Conservation (phyloP, 495 filamentous ascomycete species). For the Penicillium tannophilum region DNA sequence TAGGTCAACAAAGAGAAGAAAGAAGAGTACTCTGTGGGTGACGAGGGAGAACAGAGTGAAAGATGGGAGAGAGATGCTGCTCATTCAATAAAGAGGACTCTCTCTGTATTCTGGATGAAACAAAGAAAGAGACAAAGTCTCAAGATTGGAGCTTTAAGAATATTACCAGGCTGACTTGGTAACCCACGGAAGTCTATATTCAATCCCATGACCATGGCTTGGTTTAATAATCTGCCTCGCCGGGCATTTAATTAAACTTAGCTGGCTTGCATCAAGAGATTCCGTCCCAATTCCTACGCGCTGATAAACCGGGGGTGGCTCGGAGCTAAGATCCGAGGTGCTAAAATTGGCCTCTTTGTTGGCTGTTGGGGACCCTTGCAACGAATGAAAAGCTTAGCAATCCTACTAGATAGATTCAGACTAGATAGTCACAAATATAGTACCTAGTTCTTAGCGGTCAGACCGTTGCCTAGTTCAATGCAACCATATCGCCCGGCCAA, state of each 20-base stretch:
- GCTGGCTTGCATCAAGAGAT: constrained; percentile 5
- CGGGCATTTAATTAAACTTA: constrained; percentile 7
- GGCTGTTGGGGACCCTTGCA: constrained; percentile 1
- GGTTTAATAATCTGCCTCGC: not conserved
- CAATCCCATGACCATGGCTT: not conserved
- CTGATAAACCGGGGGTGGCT: not conserved
- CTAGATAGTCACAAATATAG: not conserved
- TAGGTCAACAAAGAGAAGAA: not conserved
- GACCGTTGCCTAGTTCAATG: not conserved
- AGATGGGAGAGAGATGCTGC: not conserved
- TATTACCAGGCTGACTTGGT: constrained; percentile 1
- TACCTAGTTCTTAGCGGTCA: not conserved
- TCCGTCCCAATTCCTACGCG: constrained; percentile 1
- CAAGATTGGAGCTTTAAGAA: not conserved
- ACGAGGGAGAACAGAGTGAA: not conserved
- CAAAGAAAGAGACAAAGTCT: constrained; percentile 6
- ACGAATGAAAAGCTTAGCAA: constrained; percentile 4
- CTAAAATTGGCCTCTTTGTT: constrained; percentile 28
- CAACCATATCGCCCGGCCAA: constrained; percentile 7
- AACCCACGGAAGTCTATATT: not conserved
- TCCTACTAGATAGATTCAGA: not conserved
- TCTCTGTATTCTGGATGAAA: not conserved
- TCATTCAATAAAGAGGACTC: not conserved
- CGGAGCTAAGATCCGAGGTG: constrained; percentile 7
- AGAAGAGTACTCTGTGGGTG: not conserved